Percentiles rank a stretch among this genome's conserved stretches.
Evolutionary conservation across 2,329 filamentous ascomycete species (phyloP).

Genomic region (Diplodia mutila): DNA sequence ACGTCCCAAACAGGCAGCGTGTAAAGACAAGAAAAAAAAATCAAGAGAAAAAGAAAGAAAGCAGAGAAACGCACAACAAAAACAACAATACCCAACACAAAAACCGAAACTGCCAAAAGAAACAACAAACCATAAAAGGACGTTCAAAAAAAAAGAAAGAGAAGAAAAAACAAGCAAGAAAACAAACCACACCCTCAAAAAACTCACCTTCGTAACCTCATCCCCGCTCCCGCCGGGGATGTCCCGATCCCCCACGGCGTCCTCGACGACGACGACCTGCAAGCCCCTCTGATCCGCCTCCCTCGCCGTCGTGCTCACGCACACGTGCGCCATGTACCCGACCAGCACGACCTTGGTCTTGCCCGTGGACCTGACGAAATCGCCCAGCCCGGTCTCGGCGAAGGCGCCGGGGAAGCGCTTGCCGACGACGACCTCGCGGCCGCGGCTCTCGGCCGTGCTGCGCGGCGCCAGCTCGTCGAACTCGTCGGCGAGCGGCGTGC

Average conservation of each 20-base stretch:
- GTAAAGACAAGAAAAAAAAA: neutral
- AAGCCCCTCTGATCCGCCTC: slow-evolving; percentile 64
- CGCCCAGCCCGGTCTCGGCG: slow-evolving; percentile 62
- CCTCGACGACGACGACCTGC: slow-evolving; percentile 64
- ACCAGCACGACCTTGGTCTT: slow-evolving; percentile 64
- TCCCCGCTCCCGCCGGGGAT: slow-evolving; percentile 64
- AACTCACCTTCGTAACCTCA: slow-evolving; percentile 52
- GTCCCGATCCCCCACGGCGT: slow-evolving; percentile 67
- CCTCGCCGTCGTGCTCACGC: slow-evolving; percentile 65
- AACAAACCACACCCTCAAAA: slow-evolving; percentile 9
- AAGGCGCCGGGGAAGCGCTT: slow-evolving; percentile 66
- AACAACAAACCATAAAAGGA: too few species aligned
- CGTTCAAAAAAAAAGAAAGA: neutral
- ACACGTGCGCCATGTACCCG: slow-evolving; percentile 69
- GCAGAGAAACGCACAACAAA: neutral
- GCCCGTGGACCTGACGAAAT: slow-evolving; percentile 55
- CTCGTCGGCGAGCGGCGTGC: slow-evolving; percentile 62
- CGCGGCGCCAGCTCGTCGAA: slow-evolving; percentile 63
- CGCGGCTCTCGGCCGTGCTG: slow-evolving; percentile 35
- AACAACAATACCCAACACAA: too few species aligned
- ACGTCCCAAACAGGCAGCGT: neutral
- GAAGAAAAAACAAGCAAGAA: neutral
- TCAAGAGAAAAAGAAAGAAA: neutral
- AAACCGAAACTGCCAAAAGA: too few species aligned
- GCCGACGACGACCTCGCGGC: slow-evolving; percentile 56